These are phyloP conservation scores for Candida buenavistaensis DNA, from an alignment of 1,139 yeast genomes.

Conservation along the genomic window DNA sequence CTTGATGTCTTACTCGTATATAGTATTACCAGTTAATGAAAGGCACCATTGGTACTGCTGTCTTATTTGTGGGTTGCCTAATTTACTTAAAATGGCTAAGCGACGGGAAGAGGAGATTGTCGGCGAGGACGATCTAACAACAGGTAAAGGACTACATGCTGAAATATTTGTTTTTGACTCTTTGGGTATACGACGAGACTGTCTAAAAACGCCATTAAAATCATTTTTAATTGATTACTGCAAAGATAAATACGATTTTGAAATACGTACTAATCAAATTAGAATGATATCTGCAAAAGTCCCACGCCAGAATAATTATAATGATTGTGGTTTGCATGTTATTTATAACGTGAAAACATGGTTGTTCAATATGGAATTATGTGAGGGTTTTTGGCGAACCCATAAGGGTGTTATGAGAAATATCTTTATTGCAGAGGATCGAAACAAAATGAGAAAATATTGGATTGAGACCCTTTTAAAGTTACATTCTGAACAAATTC, in stretches of 20 bases:
- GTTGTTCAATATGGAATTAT: conserved; percentile 49
- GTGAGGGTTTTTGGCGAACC: conserved; percentile 53
- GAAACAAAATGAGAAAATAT: conserved; percentile 31
- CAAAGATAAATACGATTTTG: conserved; percentile 55
- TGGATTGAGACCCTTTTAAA: conserved; percentile 27
- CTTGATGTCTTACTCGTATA: conserved; percentile 56
- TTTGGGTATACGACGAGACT: conserved; percentile 56
- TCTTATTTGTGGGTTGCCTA: conserved; percentile 53
- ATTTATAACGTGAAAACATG: conserved; percentile 75
- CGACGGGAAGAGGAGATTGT: conserved; percentile 2
- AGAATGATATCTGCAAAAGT: conserved; percentile 54
- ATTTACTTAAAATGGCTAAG: conserved; percentile 21
- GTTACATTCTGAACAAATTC: conserved; percentile 23
- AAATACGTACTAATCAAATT: conserved; percentile 45
- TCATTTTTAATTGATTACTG: conserved; percentile 72
- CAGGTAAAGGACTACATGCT: conserved; percentile 24
- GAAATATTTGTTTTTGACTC: conserved; percentile 80
- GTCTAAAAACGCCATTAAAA: conserved; percentile 56
- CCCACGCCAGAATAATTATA: conserved; percentile 84
- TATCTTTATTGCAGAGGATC: conserved; percentile 33
- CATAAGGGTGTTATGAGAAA: conserved; percentile 10
- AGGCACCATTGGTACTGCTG: conserved; percentile 88
- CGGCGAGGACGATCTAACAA: no score
- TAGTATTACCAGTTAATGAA: conserved; percentile 83
- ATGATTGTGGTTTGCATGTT: conserved; percentile 95